phyloP scores from a whole-genome alignment of 768 basidiomycete species.

The Sporobolomyces roseus region DNA sequence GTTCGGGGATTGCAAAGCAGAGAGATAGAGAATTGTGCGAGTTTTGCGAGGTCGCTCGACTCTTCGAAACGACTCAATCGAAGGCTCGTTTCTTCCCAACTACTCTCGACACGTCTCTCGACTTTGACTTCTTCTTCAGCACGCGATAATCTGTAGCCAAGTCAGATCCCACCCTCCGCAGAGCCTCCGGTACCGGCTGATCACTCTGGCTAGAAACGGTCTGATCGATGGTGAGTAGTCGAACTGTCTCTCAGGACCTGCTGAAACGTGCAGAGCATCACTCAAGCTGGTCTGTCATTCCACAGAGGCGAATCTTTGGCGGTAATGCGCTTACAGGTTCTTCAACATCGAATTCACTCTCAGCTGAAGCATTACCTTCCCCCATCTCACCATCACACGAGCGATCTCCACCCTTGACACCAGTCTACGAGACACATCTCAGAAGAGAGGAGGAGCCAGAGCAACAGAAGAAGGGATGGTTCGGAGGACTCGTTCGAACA shows the following conservation, averaged over 20 bases:
- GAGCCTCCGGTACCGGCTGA: too few species aligned
- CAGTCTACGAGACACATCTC: conserved; percentile 9
- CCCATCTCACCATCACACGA: conserved; percentile 13
- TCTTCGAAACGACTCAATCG: too few species aligned
- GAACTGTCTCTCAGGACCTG: not conserved
- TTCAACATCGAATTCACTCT: conserved; percentile 28
- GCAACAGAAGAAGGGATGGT: conserved; percentile 22
- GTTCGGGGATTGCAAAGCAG: too few species aligned
- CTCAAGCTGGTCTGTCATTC: not conserved
- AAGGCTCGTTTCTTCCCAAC: too few species aligned
- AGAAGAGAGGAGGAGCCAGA: not conserved
- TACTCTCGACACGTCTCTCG: too few species aligned
- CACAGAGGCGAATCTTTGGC: conserved; percentile 36
- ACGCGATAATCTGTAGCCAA: too few species aligned
- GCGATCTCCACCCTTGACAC: conserved; percentile 6
- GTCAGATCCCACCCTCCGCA: too few species aligned
- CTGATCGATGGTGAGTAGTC: not conserved
- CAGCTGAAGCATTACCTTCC: conserved; percentile 24
- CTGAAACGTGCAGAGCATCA: too few species aligned
- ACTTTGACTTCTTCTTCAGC: too few species aligned
- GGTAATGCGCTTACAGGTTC: conserved; percentile 2
- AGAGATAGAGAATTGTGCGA: too few species aligned
- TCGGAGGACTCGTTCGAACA: conserved; percentile 16
- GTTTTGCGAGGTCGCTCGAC: too few species aligned
- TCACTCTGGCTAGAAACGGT: too few species aligned